phyloP scores from a whole-genome alignment of 495 filamentous ascomycete species.

The Pyrenula aspistea region DNA sequence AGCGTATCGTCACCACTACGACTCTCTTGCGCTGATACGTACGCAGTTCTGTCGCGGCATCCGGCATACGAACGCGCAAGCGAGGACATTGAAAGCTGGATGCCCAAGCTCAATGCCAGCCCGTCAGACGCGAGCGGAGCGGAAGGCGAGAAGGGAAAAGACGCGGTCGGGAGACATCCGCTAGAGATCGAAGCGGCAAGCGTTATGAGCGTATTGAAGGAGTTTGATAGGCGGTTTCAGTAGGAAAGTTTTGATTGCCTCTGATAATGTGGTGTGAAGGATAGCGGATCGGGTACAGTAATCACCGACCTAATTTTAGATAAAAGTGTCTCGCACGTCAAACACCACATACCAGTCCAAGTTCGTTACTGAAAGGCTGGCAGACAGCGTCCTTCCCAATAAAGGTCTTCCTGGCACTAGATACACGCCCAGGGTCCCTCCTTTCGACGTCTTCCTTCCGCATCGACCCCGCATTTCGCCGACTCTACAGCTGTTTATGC shows the following conservation, averaged over 20 bases:
- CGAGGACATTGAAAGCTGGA: conserved; percentile 61
- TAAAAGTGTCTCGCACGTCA: too few relatives aligned
- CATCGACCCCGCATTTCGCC: too few relatives aligned
- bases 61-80: conserved; percentile 66
- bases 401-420: too few relatives aligned
- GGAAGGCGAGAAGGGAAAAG: conserved; percentile 7
- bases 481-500: too few relatives aligned
- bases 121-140: conserved; percentile 9
- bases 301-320: too few relatives aligned
- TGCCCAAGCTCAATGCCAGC: conserved; percentile 55
- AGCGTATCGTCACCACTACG: conserved; percentile 19
- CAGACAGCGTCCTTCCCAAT: too few relatives aligned
- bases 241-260: conserved; percentile 25
- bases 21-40: conserved; percentile 65
- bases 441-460: too few relatives aligned
- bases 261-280: too few relatives aligned
- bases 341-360: too few relatives aligned
- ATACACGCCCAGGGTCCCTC: too few relatives aligned
- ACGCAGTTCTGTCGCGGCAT: conserved; percentile 70
- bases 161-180: conserved; percentile 33
- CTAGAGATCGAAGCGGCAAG: conserved; percentile 78
- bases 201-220: conserved; percentile 74
- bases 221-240: conserved; percentile 67
- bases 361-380: too few relatives aligned
- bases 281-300: too few relatives aligned